Base-by-base conservation (phyloP, 108 stramenopile genomes). In the Skeletonema potamos region DNA sequence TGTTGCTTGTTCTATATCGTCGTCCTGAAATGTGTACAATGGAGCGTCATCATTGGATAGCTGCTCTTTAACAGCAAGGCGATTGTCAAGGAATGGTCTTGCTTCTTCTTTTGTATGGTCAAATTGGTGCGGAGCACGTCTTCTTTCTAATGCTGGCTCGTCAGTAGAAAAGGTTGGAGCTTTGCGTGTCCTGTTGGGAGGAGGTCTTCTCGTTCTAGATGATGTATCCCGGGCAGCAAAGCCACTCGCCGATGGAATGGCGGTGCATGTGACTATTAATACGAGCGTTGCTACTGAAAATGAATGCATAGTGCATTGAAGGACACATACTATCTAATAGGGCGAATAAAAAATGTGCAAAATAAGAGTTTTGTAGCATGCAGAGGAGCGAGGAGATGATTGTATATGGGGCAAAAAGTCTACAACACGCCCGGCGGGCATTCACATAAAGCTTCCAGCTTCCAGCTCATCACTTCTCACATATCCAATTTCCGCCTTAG, bases 61-160 rank as follows among this genome's bases (percentile, higher is more conserved):
- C 66, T 86, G 85, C 4, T 13, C 34, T 20, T 41, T 27, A 0
- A 72, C 46, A 28, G 65, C 41, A 6, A 32, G 59, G 4, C 54
- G 55, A 44, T 74, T 68, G 37, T 83, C 73, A 7, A 79, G 41
- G 30, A 79, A 79, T 18, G 82, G 78, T 18, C 82, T 33, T 24
- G 82, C 82, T 30, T 79, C 78, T 24, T 57, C 82, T 61, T 74
- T 75, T 2, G 64, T 62, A 33, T 83, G 82, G 37, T 83, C 82
- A 18, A 73, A 79, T 60, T 83, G 82, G 59, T 83, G 82, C 0
- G 82, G 82, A 10, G 82, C 82, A 36, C 82, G 62, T 27, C 67
- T 54, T 29, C 41, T 68, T 28, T 62, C 66, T 22, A 8, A 4
- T 2, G 22, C n/a, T 24, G 18, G 6, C 7, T 34, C 34, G 4